Base-by-base conservation (phyloP, 1,284 basidiomycete species). In the Tetrapyrgos nigripes region DNA sequence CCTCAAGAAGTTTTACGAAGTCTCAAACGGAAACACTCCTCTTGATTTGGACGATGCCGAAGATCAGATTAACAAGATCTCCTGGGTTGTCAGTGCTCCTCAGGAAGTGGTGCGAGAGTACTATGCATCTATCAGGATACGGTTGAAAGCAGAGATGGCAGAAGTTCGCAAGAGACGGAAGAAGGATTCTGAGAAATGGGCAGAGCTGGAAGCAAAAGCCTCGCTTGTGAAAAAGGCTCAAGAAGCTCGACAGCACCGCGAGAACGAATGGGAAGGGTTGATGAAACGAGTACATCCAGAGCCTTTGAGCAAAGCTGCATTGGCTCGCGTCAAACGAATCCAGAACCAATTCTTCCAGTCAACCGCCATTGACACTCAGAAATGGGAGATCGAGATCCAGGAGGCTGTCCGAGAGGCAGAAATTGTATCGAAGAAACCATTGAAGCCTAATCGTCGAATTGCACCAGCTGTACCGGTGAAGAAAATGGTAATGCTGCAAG, bases 321-420 rank as follows among this genome's bases (percentile, higher is more conserved):
- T 75, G 2, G 67, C 80, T 50, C 82, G 86, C 24, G 70, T 91
- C 8, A 79, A 81, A 21, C 76, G 81, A 14, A 73, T 92, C 23
- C 81, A 80, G 31, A 74, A 68, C 14, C 79, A 80, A 43, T 92
- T 85, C 66, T 58, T 91, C 57, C 82, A 86, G 62, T 79, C 83
- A 2, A 78, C 79, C n/a, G 76, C 79, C 9, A 81, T 76, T 55
- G 79, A 87, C 58, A 66, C 70, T 9, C 66, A 71, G 31, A 83
- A 82, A 68, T 92, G 90, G 90, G 86, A 88, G 69, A 73, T 70
- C 27, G 83, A 88, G 66, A 81, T 92, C 40, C 63, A 64, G 46
- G 71, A 79, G 33, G 83, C 84, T n/a, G 72, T 90, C 33, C 79
- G 74, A 54, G 86, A 89, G 62, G 80, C 83, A 1, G 77, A 79